Conservation (phyloP, 2,329 filamentous ascomycete species). For the Helicocarpus griseus region DNA sequence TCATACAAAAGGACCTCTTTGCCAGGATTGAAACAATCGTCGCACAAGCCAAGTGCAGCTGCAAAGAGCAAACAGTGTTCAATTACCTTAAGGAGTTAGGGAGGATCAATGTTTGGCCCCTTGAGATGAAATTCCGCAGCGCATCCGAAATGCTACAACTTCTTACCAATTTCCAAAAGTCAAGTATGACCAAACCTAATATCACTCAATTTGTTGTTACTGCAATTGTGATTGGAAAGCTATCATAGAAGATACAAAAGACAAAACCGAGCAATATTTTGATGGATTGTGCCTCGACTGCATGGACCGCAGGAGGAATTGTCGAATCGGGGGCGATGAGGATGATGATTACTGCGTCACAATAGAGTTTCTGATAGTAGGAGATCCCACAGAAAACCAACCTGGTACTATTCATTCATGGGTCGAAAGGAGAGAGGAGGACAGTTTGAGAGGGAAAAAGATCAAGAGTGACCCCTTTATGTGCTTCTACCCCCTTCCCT, state of each 20-base stretch:
- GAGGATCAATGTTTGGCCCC: neutral
- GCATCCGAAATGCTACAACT: neutral
- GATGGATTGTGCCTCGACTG: neutral
- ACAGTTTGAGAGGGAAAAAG: neutral
- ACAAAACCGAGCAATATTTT: neutral
- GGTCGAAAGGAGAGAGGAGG: neutral
- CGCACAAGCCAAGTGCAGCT: neutral
- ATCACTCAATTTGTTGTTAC: neutral
- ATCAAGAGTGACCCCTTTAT: neutral
- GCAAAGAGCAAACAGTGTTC: neutral
- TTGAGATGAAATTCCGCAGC: neutral
- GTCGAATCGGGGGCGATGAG: neutral
- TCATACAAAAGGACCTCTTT: slow-evolving; percentile 2
- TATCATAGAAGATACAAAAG: neutral
- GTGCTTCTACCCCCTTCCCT: neutral
- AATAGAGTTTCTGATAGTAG: neutral
- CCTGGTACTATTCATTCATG: slow-evolving; percentile 3
- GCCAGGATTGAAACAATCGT: neutral
- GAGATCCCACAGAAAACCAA: neutral
- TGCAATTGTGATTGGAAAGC: neutral
- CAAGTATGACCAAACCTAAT: neutral
- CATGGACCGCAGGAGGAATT: neutral
- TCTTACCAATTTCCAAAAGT: neutral
- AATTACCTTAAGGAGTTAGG: neutral
- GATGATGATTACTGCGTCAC: neutral